These are phyloP conservation scores for Pulveroboletus sp. DNA, from an alignment of 768 basidiomycete genomes.

Conservation along the genomic window DNA sequence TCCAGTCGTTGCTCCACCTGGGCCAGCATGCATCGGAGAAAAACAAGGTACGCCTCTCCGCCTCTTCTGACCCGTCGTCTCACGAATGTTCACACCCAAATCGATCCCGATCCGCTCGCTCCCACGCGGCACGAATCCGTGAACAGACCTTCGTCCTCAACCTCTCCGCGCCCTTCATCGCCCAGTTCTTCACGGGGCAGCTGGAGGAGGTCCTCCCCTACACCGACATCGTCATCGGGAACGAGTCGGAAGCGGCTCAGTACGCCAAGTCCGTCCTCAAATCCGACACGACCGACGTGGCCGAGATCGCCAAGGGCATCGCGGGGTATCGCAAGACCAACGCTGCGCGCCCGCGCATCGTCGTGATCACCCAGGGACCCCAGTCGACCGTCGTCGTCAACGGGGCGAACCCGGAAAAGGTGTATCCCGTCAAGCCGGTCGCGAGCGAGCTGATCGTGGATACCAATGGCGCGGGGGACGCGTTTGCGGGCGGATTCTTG, in stretches of 20 bases:
- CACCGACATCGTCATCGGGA: conserved; percentile 91
- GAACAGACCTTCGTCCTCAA: conserved; percentile 84
- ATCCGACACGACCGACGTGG: conserved; percentile 60
- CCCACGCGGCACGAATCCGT: background rate
- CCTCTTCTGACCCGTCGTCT: background rate
- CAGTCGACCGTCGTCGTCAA: conserved; percentile 73
- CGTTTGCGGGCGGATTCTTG: conserved; percentile 94
- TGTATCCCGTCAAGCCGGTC: conserved; percentile 57
- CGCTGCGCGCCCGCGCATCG: conserved; percentile 68
- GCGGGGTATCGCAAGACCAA: conserved; percentile 77
- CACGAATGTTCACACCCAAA: background rate
- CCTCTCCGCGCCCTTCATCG: conserved; percentile 96
- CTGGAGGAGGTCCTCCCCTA: conserved; percentile 78
- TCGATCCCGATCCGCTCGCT: background rate
- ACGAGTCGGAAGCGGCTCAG: conserved; percentile 89
- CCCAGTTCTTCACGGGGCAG: conserved; percentile 85
- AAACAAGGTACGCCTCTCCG: conserved; percentile 54
- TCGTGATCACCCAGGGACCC: conserved; percentile 89
- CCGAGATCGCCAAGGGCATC: conserved; percentile 67
- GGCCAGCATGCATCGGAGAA: conserved; percentile 71
- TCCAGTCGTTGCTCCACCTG: conserved; percentile 64
- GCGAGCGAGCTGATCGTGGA: conserved; percentile 73
- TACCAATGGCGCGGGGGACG: conserved; percentile 97
- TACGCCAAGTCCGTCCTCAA: conserved; percentile 76
- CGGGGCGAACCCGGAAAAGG: conserved; percentile 51